phyloP scores from a whole-genome alignment of 176 grass and related monocot genomes.

The Themeda triandra region DNA sequence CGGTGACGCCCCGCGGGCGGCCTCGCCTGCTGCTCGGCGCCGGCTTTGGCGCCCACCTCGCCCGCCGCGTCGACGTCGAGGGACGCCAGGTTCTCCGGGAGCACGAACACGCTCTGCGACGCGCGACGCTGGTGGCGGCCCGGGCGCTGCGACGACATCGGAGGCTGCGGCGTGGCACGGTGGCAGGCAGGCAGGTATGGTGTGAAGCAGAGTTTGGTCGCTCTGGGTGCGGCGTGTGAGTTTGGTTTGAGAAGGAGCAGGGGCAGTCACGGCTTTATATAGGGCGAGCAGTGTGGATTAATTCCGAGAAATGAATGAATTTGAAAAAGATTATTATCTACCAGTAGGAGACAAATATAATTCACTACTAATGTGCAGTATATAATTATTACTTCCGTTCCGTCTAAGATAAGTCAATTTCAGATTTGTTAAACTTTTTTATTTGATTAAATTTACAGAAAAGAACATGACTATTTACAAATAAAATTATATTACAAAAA shows the following conservation, averaged over 20 bases:
- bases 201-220: not conserved
- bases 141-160: conserved; percentile 57
- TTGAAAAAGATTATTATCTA: not conserved
- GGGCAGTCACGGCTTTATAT: conserved; percentile 18
- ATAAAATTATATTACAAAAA: too few species aligned
- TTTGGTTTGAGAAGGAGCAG: not conserved
- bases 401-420: too few species aligned
- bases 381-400: too few species aligned
- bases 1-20: conserved; percentile 20
- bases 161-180: not conserved
- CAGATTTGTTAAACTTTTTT: too few species aligned
- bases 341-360: too few species aligned
- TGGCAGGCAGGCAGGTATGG: not conserved
- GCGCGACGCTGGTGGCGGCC: conserved; percentile 68
- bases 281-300: not conserved
- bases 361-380: too few species aligned
- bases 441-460: too few species aligned
- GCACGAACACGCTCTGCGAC: conserved; percentile 71
- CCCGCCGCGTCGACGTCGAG: conserved; percentile 35
- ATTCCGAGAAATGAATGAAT: not conserved
- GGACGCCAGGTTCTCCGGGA: conserved; percentile 57
- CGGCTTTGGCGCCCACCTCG: conserved; percentile 19
- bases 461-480: too few species aligned
- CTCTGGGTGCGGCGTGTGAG: not conserved
- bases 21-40: conserved; percentile 25